Evolutionary conservation across 2,329 filamentous ascomycete species (phyloP).

Genomic region (Fusarium coffeatum): DNA sequence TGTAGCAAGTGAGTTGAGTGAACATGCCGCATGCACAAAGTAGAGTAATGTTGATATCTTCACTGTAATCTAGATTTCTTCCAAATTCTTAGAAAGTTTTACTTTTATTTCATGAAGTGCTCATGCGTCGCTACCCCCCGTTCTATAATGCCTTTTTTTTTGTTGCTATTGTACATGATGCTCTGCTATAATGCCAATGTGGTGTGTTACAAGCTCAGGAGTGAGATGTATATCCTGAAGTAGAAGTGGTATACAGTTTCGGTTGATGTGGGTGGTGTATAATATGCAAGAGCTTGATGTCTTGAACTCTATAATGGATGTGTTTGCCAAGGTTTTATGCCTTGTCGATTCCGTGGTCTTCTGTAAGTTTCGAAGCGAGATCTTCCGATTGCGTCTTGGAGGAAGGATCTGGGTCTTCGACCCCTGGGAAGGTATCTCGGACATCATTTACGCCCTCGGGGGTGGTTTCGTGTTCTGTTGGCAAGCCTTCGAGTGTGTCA

Average conservation of each 20-base stretch:
- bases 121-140: not conserved
- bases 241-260: conserved; percentile 25
- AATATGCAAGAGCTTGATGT: not conserved
- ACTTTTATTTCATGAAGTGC: not conserved
- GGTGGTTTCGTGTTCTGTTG: not conserved
- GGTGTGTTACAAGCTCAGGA: not conserved
- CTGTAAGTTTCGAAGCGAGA: not conserved
- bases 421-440: not conserved
- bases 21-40: not conserved
- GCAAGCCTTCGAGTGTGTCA: not conserved
- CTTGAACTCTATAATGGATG: not conserved
- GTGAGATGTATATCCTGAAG: conserved; percentile 5
- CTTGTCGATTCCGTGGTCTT: not conserved
- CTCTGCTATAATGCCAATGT: not conserved
- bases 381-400: not conserved
- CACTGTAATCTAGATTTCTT: not conserved
- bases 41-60: not conserved
- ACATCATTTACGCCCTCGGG: not conserved
- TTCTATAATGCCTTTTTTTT: conserved; percentile 2
- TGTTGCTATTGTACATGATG: conserved; percentile 33
- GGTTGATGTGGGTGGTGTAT: not conserved
- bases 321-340: not conserved
- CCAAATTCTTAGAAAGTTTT: not conserved
- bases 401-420: not conserved
- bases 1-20: not conserved